These are phyloP conservation scores for Cryptosporidium ryanae DNA, from an alignment of 169 alveolate species.

Conservation along the genomic window DNA sequence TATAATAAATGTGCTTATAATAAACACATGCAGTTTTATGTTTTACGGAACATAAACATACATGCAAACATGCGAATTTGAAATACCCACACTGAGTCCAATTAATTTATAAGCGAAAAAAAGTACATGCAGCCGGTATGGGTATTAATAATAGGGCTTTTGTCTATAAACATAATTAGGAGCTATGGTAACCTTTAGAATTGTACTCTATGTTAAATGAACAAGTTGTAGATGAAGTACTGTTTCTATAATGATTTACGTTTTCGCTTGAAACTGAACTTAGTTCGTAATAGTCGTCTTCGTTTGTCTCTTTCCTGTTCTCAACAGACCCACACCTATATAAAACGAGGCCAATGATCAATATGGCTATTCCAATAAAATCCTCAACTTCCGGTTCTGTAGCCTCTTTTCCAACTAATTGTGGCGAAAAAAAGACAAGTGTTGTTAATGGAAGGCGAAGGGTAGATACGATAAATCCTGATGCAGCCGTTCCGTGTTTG, in stretches of 20 bases:
- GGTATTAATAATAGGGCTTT: too few relatives aligned
- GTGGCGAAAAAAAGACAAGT: conserved; percentile 71
- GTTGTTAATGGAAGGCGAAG: conserved; percentile 76
- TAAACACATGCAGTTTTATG: not conserved
- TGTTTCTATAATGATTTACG: not conserved
- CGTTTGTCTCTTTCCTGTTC: conserved; percentile 10
- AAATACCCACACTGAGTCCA: too few relatives aligned
- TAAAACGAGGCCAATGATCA: conserved; percentile 12
- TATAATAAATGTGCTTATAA: too few relatives aligned
- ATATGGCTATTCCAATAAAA: conserved; percentile 61
- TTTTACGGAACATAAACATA: not conserved
- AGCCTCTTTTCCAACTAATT: conserved; percentile 75
- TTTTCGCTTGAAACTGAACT: conserved; percentile 11
- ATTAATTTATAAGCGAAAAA: too few relatives aligned
- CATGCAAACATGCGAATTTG: conserved; percentile 22
- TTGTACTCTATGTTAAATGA: conserved; percentile 50
- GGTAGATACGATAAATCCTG: conserved; percentile 71
- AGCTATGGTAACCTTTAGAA: conserved; percentile 28
- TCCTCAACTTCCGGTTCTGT: conserved; percentile 57
- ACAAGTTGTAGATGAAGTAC: conserved; percentile 45
- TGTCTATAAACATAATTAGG: conserved; percentile 1
- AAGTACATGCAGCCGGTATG: not conserved
- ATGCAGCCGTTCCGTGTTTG: conserved; percentile 74
- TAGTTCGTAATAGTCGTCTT: conserved; percentile 38
- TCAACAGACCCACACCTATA: conserved; percentile 46